Evolutionary conservation across 108 stramenopile species (phyloP).

Genomic region (Skeletonema costatum): DNA sequence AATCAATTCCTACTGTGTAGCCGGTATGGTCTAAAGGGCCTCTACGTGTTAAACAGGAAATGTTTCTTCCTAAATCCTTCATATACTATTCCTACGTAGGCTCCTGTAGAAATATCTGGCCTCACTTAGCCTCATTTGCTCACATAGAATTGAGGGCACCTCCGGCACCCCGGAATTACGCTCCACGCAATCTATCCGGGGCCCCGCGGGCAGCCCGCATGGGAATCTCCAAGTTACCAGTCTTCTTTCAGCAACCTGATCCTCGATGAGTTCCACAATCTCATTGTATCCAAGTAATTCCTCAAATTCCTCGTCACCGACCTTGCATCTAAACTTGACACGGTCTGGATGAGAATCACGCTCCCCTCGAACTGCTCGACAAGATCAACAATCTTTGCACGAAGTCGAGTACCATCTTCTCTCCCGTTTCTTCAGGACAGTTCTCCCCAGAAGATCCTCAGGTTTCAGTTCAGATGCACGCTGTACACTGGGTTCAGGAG

Average conservation of each 20-base stretch:
- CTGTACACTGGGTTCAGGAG: background rate
- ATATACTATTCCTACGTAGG: no score
- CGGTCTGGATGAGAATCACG: background rate
- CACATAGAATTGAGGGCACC: no score
- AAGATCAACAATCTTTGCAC: background rate
- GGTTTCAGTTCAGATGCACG: background rate
- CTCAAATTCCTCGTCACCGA: background rate
- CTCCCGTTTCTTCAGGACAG: background rate
- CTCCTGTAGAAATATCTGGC: no score
- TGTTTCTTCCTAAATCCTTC: no score
- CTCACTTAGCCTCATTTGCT: no score
- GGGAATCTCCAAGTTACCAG: background rate
- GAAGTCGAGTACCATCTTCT: background rate
- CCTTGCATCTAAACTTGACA: background rate
- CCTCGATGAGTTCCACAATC: background rate
- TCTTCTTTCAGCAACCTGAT: background rate
- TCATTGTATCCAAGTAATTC: background rate
- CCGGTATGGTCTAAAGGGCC: no score
- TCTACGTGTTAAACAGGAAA: no score
- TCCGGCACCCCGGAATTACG: no score
- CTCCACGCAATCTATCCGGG: no score
- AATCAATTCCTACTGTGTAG: no score
- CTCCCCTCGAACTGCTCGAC: background rate
- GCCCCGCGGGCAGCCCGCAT: no score
- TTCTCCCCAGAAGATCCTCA: conserved; percentile 26